Percentiles rank a stretch among this genome's conserved stretches.
Conservation (phyloP, 345 rosid genomes). For the Eucalyptus curtisii region DNA sequence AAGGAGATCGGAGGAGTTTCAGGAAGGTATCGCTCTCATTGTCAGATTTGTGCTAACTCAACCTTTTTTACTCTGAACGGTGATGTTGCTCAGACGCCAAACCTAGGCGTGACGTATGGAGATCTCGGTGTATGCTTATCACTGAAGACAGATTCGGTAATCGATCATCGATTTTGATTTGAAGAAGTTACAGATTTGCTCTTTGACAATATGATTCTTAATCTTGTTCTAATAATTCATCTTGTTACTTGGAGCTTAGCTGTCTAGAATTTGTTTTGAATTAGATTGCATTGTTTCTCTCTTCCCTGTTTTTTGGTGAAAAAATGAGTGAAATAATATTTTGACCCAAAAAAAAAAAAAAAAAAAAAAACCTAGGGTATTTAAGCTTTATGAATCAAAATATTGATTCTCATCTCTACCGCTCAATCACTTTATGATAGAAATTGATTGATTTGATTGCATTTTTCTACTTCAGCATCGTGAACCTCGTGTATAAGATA, state of each 20-base stretch:
- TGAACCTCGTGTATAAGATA: background rate
- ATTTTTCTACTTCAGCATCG: background rate
- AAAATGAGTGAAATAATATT: background rate
- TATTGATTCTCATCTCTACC: background rate
- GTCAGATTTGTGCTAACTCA: rapidly evolving
- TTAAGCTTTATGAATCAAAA: background rate
- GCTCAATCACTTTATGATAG: background rate
- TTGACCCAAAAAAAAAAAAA: background rate
- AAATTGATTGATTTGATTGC: background rate
- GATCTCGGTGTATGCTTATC: background rate
- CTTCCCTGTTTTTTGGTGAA: background rate
- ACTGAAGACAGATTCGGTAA: rapidly evolving
- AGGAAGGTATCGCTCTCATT: background rate
- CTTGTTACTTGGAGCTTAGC: background rate
- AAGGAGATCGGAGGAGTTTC: background rate
- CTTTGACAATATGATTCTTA: background rate
- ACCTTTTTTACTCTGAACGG: background rate
- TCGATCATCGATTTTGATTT: background rate
- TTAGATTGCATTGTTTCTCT: background rate
- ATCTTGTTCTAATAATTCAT: background rate
- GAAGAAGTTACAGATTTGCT: background rate
- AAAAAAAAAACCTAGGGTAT: background rate
- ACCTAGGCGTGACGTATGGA: background rate
- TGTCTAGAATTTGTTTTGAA: background rate
- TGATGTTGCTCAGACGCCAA: rapidly evolving